A percentile compares a stretch with the other conserved stretches of the same genome.
phyloP scores from a whole-genome alignment of 306 rosid genomes.

The Castanea crenata region DNA sequence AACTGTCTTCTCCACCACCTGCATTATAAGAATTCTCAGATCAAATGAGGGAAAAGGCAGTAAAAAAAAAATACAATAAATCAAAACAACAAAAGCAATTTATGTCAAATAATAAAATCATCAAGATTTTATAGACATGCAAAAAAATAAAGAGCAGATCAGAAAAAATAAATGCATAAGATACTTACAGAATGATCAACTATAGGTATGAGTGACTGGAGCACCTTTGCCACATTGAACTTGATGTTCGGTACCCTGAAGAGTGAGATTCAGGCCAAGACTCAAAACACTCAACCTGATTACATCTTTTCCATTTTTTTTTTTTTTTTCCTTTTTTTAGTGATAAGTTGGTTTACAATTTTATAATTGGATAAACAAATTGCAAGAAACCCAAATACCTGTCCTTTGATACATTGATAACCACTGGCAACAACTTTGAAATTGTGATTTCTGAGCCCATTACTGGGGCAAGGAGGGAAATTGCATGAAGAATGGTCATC shows the following conservation, averaged over 20 bases:
- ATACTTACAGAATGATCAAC: constrained; percentile 89
- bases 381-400: constrained; percentile 43
- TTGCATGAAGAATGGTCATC: constrained; percentile 85
- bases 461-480: constrained; percentile 90
- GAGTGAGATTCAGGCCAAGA: constrained; percentile 21
- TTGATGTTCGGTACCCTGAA: constrained; percentile 91
- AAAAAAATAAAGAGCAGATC: neutral
- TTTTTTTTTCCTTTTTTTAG: too few species aligned
- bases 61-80: neutral
- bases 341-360: too few species aligned
- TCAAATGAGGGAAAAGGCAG: constrained; percentile 4
- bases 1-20: constrained; percentile 87
- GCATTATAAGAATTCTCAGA: constrained; percentile 18
- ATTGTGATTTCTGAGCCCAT: constrained; percentile 89
- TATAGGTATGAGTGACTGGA: constrained; percentile 82
- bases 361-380: neutral
- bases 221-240: constrained; percentile 92
- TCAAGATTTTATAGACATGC: too few species aligned
- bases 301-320: neutral
- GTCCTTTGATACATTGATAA: constrained; percentile 73
- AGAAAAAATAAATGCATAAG: neutral
- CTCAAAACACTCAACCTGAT: constrained; percentile 26
- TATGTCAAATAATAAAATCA: neutral
- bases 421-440: constrained; percentile 75
- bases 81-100: constrained; percentile 2